Evolutionary conservation across 1,284 basidiomycete species (phyloP), one percentile per base, ranked within the genome.

Genomic region (Anthracocystis panici-leucophaei): DNA sequence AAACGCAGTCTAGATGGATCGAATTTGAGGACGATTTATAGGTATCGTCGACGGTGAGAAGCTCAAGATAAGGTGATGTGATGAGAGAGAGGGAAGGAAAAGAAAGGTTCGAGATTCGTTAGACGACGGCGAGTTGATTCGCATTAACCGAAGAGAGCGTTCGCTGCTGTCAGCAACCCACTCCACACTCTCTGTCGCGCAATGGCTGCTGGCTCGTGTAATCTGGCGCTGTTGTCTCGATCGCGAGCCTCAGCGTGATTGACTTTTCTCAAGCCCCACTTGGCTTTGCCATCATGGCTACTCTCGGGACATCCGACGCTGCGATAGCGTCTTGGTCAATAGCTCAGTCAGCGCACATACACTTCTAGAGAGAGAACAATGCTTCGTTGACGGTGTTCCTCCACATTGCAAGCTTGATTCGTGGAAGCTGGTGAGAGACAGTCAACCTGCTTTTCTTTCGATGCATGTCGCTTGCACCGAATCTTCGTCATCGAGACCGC

Each of bases 161-260:
- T 48, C 5, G 23, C 21, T 42, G 49, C 29, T 52, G 50, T 29
- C 40, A 51, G 33, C 31, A 23, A 12, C 9, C 18, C n/a, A 35
- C 18, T 35, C n/a, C 31, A 51, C 25, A 21, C 29, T 23, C 44
- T 23, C 44, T 16, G 25, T 31, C 9, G 23, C 29, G 31, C 45
- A n/a, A 14, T 8, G 49, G 60, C 27, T 27, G 27, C 27, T 27
- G 27, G 27, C 48, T 58, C 66, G 59, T 58, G 67, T 70, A 70
- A 60, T 70, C 61, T 38, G 33, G n/a, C 31, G 42, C 57, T 21
- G 31, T 41, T 57, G 45, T 31, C 25, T 53, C 56, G 67, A 70
- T 70, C 67, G 67, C 57, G 52, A 60, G 61, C 10, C 38, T 38
- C 14, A n/a, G 21, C 35, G 21, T 27, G 9, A 25, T 11, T 21